These are phyloP conservation scores for Terfezia claveryi DNA, from an alignment of 495 filamentous ascomycete genomes.

Conservation along the genomic window DNA sequence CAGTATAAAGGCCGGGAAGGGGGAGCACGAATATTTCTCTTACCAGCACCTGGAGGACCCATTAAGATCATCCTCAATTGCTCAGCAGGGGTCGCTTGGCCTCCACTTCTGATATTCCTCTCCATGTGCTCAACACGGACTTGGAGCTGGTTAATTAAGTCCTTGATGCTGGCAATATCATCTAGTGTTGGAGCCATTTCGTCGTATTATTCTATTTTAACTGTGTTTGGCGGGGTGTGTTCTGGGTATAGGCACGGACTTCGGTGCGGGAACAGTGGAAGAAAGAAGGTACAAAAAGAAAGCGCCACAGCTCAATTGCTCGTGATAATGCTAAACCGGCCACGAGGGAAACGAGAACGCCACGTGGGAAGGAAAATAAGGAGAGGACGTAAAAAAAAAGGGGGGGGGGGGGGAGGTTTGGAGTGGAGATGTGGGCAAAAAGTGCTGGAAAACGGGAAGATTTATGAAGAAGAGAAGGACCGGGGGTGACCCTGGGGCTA, in stretches of 20 bases:
- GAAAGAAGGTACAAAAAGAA: too few relatives aligned
- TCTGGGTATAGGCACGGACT: too few relatives aligned
- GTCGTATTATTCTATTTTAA: too few relatives aligned
- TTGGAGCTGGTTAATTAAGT: slow-evolving; percentile 42
- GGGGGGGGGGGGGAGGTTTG: neutral
- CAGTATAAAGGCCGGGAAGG: neutral
- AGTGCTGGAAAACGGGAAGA: neutral
- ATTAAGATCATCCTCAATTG: slow-evolving; percentile 89
- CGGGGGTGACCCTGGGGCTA: too few relatives aligned
- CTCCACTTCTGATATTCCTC: slow-evolving; percentile 39
- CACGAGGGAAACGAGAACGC: too few relatives aligned
- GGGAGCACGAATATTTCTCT: slow-evolving; percentile 14
- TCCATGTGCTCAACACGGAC: slow-evolving; percentile 66
- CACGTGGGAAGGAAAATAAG: too few relatives aligned
- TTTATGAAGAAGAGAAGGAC: neutral
- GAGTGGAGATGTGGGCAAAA: neutral
- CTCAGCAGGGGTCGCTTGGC: slow-evolving; percentile 28
- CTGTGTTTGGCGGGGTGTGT: too few relatives aligned
- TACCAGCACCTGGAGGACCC: slow-evolving; percentile 93
- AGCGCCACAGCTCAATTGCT: too few relatives aligned
- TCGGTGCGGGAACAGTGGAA: too few relatives aligned
- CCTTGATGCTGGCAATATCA: slow-evolving; percentile 27
- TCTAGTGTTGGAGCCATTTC: slow-evolving; percentile 20
- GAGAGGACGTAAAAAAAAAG: neutral
- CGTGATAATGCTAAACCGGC: too few relatives aligned